Evolutionary conservation across 305 asterid species (phyloP), one percentile per base, ranked within the genome.

Genomic region (Plantago lanceolata): DNA sequence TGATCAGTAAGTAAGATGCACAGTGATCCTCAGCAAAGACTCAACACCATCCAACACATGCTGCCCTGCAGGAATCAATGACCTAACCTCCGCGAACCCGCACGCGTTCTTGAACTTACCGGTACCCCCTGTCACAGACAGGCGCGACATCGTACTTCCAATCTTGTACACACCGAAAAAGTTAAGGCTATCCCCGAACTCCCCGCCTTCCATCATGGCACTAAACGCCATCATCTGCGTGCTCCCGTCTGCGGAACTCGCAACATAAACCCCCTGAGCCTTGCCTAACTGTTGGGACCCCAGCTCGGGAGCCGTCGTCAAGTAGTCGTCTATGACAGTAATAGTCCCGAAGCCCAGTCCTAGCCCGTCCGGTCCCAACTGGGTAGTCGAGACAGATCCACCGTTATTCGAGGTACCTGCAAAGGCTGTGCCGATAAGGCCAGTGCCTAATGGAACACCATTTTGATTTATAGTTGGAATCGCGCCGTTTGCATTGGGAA

Each of bases 301-400:
- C 61, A 91, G 28, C 67, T 86, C 94, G 0, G 96, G 94, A 0
- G 87, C 81, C 3, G 84, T 47, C 2, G 96, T 91, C 79, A 91
- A 24, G 67, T 83, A 78, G 40, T 91, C 97, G 52, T 91, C 97
- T 9, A 88, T 88, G 19, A 91, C 92, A 0, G 95, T 88, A 47
- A 91, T 91, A 0, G 94, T 91, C n/a, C 97, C 96, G 35, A 91
- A 91, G 8, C 90, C 94, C 0, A 91, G 88, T 13, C 97, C 97
- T 66, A 90, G 43, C 4, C 96, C 96, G 33, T 86, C 96, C 2
- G 91, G 85, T 13, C 94, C 97, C 21, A 90, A 14, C 48, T 82
- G 96, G 5, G 78, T 54, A 3, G 83, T 66, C 55, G 40, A 55
- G 3, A 57, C 31, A 45, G 66, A 57, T 71, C 47, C 73, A 64